Conservation (phyloP, 345 rosid species). For the Fremontodendron californicum region DNA sequence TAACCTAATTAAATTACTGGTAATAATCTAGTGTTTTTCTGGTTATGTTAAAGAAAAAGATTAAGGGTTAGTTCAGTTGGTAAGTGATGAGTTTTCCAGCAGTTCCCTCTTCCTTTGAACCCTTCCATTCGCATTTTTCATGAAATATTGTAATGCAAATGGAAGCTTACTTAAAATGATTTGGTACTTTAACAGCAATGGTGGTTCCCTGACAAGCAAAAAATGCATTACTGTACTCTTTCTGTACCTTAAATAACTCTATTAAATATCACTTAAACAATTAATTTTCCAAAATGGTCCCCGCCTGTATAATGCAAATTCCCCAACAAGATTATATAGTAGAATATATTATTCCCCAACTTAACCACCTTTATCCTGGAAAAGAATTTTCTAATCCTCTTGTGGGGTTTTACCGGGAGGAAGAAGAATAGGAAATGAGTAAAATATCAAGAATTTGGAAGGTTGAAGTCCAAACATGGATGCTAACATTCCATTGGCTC, state of each 20-base stretch:
- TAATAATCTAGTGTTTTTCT: background rate
- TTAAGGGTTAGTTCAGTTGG: background rate
- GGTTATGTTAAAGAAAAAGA: background rate
- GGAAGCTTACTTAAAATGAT: background rate
- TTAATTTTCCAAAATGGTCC: constrained; percentile 30
- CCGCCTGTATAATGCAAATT: constrained; percentile 24
- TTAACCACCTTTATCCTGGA: constrained; percentile 4
- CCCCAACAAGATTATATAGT: constrained; percentile 19
- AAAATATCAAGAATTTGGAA: background rate
- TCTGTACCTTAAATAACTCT: constrained; percentile 14
- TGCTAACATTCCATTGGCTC: background rate
- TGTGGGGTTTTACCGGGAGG: constrained; percentile 7
- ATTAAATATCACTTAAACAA: constrained; percentile 4
- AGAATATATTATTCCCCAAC: constrained; percentile 21
- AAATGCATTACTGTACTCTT: constrained; percentile 23
- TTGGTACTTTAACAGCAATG: constrained; percentile 2
- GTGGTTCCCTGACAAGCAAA: constrained; percentile 4
- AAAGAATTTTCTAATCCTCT: constrained; percentile 20
- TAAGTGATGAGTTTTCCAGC: background rate
- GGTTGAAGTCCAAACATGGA: background rate
- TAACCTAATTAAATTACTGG: background rate
- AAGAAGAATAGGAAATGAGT: constrained; percentile 6
- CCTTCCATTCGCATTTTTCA: constrained; percentile 1
- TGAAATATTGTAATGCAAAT: constrained; percentile 2
- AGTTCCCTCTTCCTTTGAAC: background rate